Conservation (phyloP, 176 grass and related monocot species). For the Carex scoparia region DNA sequence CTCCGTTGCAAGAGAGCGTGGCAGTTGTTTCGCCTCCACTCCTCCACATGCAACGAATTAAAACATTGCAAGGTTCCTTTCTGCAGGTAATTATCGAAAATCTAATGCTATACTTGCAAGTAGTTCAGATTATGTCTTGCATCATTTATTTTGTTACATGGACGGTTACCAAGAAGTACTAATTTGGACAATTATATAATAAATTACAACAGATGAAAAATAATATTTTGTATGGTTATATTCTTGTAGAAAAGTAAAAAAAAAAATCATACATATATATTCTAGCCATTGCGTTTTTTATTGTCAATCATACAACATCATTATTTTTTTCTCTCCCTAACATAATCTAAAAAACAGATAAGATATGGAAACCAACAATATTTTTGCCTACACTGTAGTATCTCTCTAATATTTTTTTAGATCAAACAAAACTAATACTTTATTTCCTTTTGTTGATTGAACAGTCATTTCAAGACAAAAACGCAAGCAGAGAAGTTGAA, state of each 20-base stretch:
- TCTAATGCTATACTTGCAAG: background rate
- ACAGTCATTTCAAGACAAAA: slow-evolving; percentile 62
- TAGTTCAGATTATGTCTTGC: background rate
- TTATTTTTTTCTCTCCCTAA: background rate
- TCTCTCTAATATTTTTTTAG: background rate
- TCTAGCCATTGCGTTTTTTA: background rate
- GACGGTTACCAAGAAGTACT: background rate
- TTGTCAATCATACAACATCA: background rate
- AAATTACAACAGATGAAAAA: background rate
- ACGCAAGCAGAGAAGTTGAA: slow-evolving; percentile 30
- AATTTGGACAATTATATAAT: background rate
- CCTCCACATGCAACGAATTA: slow-evolving; percentile 43
- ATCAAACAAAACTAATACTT: slow-evolving; percentile 2
- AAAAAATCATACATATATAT: background rate
- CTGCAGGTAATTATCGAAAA: slow-evolving; percentile 39
- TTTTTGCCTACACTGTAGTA: background rate
- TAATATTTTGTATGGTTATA: background rate
- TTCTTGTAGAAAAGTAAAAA: background rate
- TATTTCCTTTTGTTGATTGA: background rate
- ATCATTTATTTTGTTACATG: background rate
- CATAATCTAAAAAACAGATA: background rate
- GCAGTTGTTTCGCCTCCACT: slow-evolving; percentile 67
- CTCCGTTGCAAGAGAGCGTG: slow-evolving; percentile 42
- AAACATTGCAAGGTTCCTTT: slow-evolving; percentile 46
- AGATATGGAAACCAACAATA: background rate